Evolutionary conservation across 2,329 filamentous ascomycete genomes (phyloP), one percentile per base, ranked within the genome.

Genomic region (Colletotrichum tabaci): DNA sequence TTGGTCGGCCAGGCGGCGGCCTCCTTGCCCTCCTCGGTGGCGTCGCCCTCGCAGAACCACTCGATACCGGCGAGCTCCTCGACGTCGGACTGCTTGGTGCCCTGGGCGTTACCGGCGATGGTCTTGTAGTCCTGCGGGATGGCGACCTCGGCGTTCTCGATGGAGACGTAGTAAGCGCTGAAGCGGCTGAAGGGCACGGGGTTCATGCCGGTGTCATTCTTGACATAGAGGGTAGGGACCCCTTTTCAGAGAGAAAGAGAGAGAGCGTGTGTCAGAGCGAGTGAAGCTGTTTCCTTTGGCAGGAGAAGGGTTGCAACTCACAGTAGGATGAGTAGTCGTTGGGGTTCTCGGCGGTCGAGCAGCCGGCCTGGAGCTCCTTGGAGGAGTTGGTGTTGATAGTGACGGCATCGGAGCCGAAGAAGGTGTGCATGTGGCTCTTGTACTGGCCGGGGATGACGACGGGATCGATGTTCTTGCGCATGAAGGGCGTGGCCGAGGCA

Each of bases 291-390:
- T 8, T 4, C 2, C 35, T 74, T 5, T 26, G 16, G 16, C 21
- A 6, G 26, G 46, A 8, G 5, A 35, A 35, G 30, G 30, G 4
- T 21, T 21, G 15, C 30, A 30, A 61, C 78, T 62, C 68, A 79
- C 82, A 87, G 79, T 87, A 86, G 4, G 81, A 77, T 0, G 82
- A 85, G 1, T 85, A 76, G 67, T 87, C 85, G 65, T 87, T 86
- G 23, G 83, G 82, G 77, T 86, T 86, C 71, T 84, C 77, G 18
- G 79, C 82, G 10, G 80, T 82, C 12, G 84, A 82, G 79, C 85
- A 87, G 10, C 85, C 84, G 3, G 76, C 74, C 50, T 84, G 83
- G 1, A 87, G 79, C 66, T 80, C 67, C 30, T 56, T 52, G 35
- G 67, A 63, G 2, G 77, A 76, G 16, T 74, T 77, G 12, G 79